Base-by-base conservation (phyloP, 176 grass and related monocot genomes). In the Zoysia pacifica region DNA sequence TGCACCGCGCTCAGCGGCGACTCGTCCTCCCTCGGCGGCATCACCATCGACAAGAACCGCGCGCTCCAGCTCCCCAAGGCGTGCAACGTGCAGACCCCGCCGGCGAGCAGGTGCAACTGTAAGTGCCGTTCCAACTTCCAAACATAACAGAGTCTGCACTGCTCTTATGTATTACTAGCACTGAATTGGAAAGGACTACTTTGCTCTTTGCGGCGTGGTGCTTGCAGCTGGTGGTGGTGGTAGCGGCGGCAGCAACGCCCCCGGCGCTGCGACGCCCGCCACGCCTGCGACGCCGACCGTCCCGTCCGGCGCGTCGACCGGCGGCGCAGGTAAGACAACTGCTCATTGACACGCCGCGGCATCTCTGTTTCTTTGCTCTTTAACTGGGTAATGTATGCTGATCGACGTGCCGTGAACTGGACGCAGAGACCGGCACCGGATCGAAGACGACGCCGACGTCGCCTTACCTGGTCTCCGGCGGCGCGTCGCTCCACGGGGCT, bases 61-160 rank as follows among this genome's bases (percentile, higher is more conserved):
- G 94, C 94, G 9, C 80, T 97, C 35, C 48, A 16, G 11, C 65
- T 97, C 20, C 94, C 94, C n/a, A 37, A 60, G 41, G 94, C 79
- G 0, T 97, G 94, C 76, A 90, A 83, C 3, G 89, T 94, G 37
- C 19, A 82, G 53, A 97, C 94, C 64, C 94, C 94, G 1, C 79
- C 94, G 16, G 87, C 59, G 7, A 94, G 91, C 85, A 60, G 59
- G 60, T 97, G 94, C 89, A 90, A 80, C 40, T 35, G 94, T 92
- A 52, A 79, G 83, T 74, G 6, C 6, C 11, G 61, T 15, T 67
- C 62, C 20, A 19, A 28, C 0, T 70, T 6, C n/a, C 7, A 46
- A 1, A 40, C 55, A 4, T 48, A 54, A 15, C 50, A 40, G 36
- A 7, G 13, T 9, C 3, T 7, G 47, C 28, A 0, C 0, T 60